Evolutionary conservation across 2,329 filamentous ascomycete species (phyloP), one percentile per base, ranked within the genome.

Genomic region (Dothistroma pini): DNA sequence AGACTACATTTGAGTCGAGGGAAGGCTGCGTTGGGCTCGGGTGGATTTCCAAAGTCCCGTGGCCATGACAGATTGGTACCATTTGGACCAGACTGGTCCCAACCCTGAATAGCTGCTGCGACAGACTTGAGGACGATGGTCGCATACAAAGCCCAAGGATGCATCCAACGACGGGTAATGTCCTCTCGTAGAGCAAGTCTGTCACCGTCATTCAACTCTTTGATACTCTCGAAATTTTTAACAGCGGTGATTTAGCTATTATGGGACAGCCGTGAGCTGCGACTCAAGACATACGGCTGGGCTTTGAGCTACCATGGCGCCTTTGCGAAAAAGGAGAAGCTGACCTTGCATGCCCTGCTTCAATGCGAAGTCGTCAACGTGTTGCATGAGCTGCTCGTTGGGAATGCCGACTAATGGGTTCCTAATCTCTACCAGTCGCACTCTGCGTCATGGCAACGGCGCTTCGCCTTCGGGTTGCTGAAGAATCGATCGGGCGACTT

Each of bases 371-470:
- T 75, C 70, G 49, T 83, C 78, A 1, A 87, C 85, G 62, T 84
- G 77, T 21, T 74, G 71, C 44, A 87, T 71, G 14, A 88, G 78
- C 56, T 81, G 73, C 0, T 81, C 76, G 31, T 79, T 78, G 1
- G 81, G 77, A 8, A 87, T 77, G 0, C 79, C 82, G 1, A 76
- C 79, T 2, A 88, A 75, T 11, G 82, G 82, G 47, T 87, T 87
- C 57, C 80, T 77, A 58, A 84, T n/a, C n/a, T n/a, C n/a, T n/a
- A n/a, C n/a, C n/a, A n/a, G n/a, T n/a, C n/a, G n/a, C n/a, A n/a
- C n/a, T n/a, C n/a, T n/a, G n/a, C n/a, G n/a, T n/a, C n/a, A n/a
- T n/a, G n/a, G n/a, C n/a, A n/a, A n/a, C n/a, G n/a, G n/a, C n/a
- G n/a, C n/a, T n/a, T n/a, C n/a, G n/a, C n/a, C n/a, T n/a, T n/a